Evolutionary conservation across 192 early-diverging fungal species (phyloP), one percentile per base, ranked within the genome.

Genomic region (Backusella tuberculispora): DNA sequence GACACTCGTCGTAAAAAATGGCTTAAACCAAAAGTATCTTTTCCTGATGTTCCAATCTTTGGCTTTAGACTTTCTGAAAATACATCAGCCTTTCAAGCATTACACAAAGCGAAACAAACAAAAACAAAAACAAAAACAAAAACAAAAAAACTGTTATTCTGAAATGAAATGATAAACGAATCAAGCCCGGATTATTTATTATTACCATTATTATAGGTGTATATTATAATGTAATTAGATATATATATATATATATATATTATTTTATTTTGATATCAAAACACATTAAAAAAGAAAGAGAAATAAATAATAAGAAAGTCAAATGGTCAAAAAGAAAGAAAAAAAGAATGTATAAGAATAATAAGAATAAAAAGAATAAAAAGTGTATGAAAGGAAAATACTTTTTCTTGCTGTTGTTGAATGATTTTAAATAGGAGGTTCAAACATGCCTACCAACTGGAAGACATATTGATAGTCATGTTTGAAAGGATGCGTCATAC

Each of bases 381-480:
- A 42, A 7, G 21, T 21, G 44, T 24, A 42, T 42, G 43, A 44
- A 26, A 44, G 21, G 42, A 68, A 26, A 21, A 68, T 24, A n/a
- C 10, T 40, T 26, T 12, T 0, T 69, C 12, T 17, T 69, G n/a
- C n/a, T n/a, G n/a, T 67, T 41, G 3, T 13, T 46, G 9, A 47
- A 47, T 29, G 8, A 29, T 21, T 46, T 69, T 46, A 69, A 56
- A 56, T 56, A 56, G 19, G 21, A 56, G 67, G 67, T 34, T 69
- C 67, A 47, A 69, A 69, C 14, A 44, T 69, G 14, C 67, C 67
- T 44, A 69, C 26, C 7, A 81, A 68, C 38, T 77, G 80, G 73
- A 81, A 81, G 19, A 81, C 65, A 19, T 73, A 69, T 45, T 81
- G 80, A 43, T 50, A 74, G 6, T 81, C 80, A 42, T 74, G 66